Base-by-base conservation (phyloP, 805 yeast genomes). In the Candida silvatica region DNA sequence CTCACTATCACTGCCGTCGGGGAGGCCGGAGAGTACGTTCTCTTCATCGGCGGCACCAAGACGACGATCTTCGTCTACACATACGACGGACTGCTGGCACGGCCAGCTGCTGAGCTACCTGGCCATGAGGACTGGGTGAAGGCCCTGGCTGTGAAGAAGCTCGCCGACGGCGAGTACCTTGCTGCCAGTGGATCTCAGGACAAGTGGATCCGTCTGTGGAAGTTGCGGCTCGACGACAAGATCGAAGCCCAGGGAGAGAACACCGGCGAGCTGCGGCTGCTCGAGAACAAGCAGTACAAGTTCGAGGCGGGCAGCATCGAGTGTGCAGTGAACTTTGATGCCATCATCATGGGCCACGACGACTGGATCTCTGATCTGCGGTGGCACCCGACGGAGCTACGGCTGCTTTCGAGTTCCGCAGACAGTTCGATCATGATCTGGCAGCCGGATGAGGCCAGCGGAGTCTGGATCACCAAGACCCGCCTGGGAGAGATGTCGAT, bases 121-220 rank as follows among this genome's bases (percentile, higher is more conserved):
- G 98, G 99, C 4, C 98, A 92, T 54, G 98, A 92, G 58, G 96
- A 88, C 57, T 92, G 99, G 99, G 73, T 92, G 34, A 81, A 82
- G 51, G 68, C 85, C 11, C 58, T 92, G 20, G 68, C 77, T 1
- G 74, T 85, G 49, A 74, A 69, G 25, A 57, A 67, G 37, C 61
- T 61, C 27, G 66, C 61, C 15, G 22, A 19, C 14, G 55, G 58
- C 0, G 77, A 74, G 40, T 74, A 69, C 46, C 52, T 84, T 3
- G 62, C 92, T 19, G 97, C 97, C 4, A 74, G 83, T 37, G 97
- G 95, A 0, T 80, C 95, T 1, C 95, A 92, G 52, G 99, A 92
- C 56, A 66, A 94, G 46, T 87, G 86, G 52, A 85, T 92, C 34
- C 69, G 98, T 44, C 59, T 92, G 29, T 92, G 98, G 98, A 72